These are phyloP conservation scores for Gossypium longicalyx DNA, from an alignment of 345 rosid species.

Conservation along the genomic window DNA sequence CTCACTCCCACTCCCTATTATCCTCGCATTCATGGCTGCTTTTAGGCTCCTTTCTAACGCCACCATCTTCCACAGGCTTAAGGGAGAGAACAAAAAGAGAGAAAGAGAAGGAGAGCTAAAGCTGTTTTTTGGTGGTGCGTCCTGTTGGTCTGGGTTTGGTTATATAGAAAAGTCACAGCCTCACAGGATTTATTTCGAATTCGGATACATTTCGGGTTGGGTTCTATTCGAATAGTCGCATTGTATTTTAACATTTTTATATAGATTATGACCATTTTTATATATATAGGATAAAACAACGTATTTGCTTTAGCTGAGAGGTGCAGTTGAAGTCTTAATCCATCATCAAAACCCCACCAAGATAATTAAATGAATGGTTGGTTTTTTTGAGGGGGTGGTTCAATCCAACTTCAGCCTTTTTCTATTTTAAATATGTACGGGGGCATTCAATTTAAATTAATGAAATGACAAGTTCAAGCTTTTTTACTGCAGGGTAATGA, in stretches of 20 bases:
- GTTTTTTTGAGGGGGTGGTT: neutral
- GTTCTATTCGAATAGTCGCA: neutral
- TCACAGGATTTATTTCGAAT: neutral
- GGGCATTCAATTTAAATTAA: neutral
- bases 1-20: constrained; percentile 45
- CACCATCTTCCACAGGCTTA: constrained; percentile 13
- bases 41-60: constrained; percentile 35
- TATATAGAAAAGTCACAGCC: constrained; percentile 14
- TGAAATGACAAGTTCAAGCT: neutral
- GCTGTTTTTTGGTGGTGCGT: neutral
- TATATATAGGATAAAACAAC: neutral
- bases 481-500: neutral
- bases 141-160: neutral
- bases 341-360: neutral
- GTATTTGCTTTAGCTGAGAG: neutral
- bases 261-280: too few species aligned
- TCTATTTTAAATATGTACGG: neutral
- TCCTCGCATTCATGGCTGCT: constrained; percentile 55
- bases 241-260: too few species aligned
- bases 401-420: too few species aligned
- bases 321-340: neutral
- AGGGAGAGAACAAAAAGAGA: neutral
- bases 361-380: neutral
- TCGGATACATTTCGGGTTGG: neutral
- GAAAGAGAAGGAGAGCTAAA: neutral